A percentile compares a stretch with the other conserved stretches of the same genome.
Conservation (phyloP, 2,329 filamentous ascomycete genomes). For the Phoma sp. region DNA sequence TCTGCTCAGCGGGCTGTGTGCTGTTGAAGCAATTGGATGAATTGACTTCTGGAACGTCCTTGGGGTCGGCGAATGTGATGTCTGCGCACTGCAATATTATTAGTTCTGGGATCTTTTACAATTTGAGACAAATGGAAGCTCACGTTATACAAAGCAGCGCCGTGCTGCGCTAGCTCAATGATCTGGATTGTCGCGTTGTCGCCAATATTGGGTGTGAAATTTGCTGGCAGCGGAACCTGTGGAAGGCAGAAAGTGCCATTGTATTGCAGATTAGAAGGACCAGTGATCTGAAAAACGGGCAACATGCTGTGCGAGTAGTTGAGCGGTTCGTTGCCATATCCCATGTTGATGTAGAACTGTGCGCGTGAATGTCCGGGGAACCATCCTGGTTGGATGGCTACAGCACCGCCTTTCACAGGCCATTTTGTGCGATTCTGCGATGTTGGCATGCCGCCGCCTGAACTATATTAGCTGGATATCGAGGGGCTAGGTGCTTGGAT, state of each 20-base stretch:
- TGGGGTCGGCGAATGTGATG: slow-evolving; percentile 85
- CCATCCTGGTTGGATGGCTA: slow-evolving; percentile 94
- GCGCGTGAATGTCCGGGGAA: slow-evolving; percentile 87
- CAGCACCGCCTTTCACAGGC: slow-evolving; percentile 85
- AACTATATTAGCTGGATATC: slow-evolving; percentile 16
- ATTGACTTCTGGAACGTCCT: slow-evolving; percentile 79
- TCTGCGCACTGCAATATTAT: slow-evolving; percentile 78
- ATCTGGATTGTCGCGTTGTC: slow-evolving; percentile 91
- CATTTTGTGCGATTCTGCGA: slow-evolving; percentile 89
- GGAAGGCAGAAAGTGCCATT: slow-evolving; percentile 88
- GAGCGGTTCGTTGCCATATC: slow-evolving; percentile 77
- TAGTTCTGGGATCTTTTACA: background rate
- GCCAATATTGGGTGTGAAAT: slow-evolving; percentile 75
- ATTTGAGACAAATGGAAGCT: too few relatives aligned
- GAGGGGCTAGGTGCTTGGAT: background rate
- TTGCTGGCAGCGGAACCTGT: slow-evolving; percentile 82
- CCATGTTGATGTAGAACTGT: slow-evolving; percentile 89
- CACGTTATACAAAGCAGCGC: slow-evolving; percentile 82
- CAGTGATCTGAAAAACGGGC: slow-evolving; percentile 80
- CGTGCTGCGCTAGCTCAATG: slow-evolving; percentile 82
- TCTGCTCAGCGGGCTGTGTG: slow-evolving; percentile 53
- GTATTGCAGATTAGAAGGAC: slow-evolving; percentile 83
- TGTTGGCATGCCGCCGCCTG: slow-evolving; percentile 83
- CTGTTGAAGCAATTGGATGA: slow-evolving; percentile 89
- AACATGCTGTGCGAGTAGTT: slow-evolving; percentile 92